A percentile compares a stretch with the other conserved stretches of the same genome.
phyloP scores from a whole-genome alignment of 495 filamentous ascomycete genomes.

The Podospora pseudocomata region DNA sequence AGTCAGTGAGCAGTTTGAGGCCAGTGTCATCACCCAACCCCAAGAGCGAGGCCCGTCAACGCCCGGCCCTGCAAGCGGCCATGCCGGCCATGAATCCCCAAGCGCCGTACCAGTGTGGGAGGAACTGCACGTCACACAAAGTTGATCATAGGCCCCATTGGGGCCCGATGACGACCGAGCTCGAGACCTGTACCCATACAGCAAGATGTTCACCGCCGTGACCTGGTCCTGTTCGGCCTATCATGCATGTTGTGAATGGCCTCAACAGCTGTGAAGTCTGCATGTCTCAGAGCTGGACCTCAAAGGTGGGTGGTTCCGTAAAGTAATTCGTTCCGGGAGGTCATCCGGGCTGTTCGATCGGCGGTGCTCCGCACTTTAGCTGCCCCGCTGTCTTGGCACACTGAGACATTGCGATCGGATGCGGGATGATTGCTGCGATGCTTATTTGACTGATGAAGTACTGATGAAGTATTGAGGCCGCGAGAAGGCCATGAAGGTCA shows the following conservation, averaged over 20 bases:
- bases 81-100: neutral
- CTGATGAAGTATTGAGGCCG: no score
- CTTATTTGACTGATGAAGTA: neutral
- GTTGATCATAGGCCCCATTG: neutral
- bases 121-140: slow-evolving; percentile 4
- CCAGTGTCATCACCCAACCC: slow-evolving; percentile 12
- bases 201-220: neutral
- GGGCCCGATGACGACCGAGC: neutral
- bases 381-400: slow-evolving; percentile 3
- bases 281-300: slow-evolving; percentile 17
- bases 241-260: slow-evolving; percentile 2
- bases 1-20: slow-evolving; percentile 10
- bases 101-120: neutral
- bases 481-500: no score
- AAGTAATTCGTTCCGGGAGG: neutral
- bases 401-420: slow-evolving; percentile 8
- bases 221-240: neutral
- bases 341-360: neutral
- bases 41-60: slow-evolving; percentile 9
- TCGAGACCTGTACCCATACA: neutral
- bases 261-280: slow-evolving; percentile 8
- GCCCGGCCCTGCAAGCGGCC: neutral
- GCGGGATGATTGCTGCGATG: neutral
- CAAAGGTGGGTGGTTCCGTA: slow-evolving; percentile 2
- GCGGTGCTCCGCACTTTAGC: slow-evolving; percentile 1